Percentiles rank a stretch among this genome's conserved stretches.
Evolutionary conservation across 139 green algal species (phyloP).

Genomic region (Mesotaenium endlicherianum): DNA sequence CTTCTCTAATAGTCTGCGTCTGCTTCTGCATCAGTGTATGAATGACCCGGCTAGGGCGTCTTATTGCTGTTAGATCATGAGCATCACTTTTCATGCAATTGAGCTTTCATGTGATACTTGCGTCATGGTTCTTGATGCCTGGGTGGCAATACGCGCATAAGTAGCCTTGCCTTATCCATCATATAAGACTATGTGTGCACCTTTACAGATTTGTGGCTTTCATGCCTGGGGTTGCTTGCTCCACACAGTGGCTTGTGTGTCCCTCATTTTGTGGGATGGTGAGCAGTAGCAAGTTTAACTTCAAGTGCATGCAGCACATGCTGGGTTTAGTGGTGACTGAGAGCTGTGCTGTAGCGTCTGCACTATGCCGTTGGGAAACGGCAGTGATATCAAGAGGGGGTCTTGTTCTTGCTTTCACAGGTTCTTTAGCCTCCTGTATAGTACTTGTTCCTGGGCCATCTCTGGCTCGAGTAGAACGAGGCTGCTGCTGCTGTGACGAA

Average conservation of each 20-base stretch:
- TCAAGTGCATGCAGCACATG: too few species aligned
- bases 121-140: background rate
- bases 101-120: background rate
- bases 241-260: background rate
- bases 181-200: background rate
- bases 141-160: background rate
- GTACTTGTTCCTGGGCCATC: too few species aligned
- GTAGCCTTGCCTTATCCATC: background rate
- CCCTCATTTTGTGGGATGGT: background rate
- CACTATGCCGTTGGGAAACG: too few species aligned
- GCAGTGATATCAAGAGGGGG: too few species aligned
- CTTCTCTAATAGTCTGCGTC: too few species aligned
- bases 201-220: background rate
- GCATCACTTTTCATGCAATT: background rate
- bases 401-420: too few species aligned
- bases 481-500: too few species aligned
- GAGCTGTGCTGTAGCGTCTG: too few species aligned
- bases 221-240: background rate
- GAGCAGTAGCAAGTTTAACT: background rate
- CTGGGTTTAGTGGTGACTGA: too few species aligned
- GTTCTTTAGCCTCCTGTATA: too few species aligned
- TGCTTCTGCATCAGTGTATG: too few species aligned
- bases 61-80: background rate
- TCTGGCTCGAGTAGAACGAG: too few species aligned
- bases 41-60: background rate